Base-by-base conservation (phyloP, 331 rosid genomes). In the Rosa hybrid region DNA sequence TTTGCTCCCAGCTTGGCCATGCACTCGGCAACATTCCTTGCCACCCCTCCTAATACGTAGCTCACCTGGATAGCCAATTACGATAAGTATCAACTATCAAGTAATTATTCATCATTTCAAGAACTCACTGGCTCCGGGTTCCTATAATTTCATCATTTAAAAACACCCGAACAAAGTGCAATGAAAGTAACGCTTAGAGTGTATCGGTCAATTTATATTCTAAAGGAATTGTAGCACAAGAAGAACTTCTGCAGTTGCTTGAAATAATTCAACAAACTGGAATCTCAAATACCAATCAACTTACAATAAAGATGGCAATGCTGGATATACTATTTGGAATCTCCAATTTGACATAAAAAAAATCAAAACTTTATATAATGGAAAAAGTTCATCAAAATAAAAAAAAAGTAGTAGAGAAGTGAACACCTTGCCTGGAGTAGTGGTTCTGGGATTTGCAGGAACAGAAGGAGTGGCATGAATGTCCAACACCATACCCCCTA, bases 401-500 rank as follows among this genome's bases (percentile, higher is more conserved):
- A 49, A 30, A 27, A 50, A 42, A 21, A 23, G 1, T 8, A 12
- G 17, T 53, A 70, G n/a, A 25, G 6, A 38, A n/a, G 21, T 63
- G 71, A 60, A 44, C 81, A 92, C 99, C 94, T 85, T 90, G 77
- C 99, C 98, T 38, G 99, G 98, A 78, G 92, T 88, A 39, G 97
- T 95, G 71, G 98, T 89, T 84, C 93, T 77, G 39, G 98, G 88
- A 71, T 79, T 84, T 38, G 91, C 83, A 64, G 83, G 77, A 16
- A 79, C 25, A 21, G 96, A 92, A 83, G 98, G 96, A 41, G 79
- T 87, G 78, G 97, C 99, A 80, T 89, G 91, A 87, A 95, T 90
- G 76, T 92, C 99, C 86, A 95, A 81, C 30, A 93, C 97, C 99
- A 95, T 93, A 60, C 92, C 98, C 39, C 98, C 98, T 64, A 92